Evolutionary conservation across 2,329 filamentous ascomycete genomes (phyloP).

Genomic region (Arthrobotrys sphaeroides): DNA sequence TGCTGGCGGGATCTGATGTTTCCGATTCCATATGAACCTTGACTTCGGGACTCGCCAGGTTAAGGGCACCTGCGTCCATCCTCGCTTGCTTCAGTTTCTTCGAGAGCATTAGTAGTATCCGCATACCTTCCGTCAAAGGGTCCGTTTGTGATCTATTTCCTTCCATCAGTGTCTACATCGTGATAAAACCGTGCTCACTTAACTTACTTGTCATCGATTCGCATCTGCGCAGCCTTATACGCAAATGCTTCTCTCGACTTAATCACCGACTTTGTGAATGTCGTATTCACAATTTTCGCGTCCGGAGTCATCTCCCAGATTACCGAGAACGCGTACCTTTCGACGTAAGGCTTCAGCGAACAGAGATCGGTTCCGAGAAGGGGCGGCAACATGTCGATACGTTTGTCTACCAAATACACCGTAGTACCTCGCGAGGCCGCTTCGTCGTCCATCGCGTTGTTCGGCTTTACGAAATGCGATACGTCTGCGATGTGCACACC

Average conservation of each 20-base stretch:
- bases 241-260: constrained; percentile 95
- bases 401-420: constrained; percentile 97
- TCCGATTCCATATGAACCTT: constrained; percentile 95
- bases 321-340: constrained; percentile 85
- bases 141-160: constrained; percentile 71
- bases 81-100: constrained; percentile 94
- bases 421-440: constrained; percentile 94
- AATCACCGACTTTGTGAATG: constrained; percentile 98
- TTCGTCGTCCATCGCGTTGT: constrained; percentile 96
- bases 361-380: constrained; percentile 95
- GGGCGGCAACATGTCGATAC: constrained; percentile 98
- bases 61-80: constrained; percentile 93
- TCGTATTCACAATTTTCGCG: constrained; percentile 83
- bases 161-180: background rate
- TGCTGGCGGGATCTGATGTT: constrained; percentile 92
- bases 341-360: constrained; percentile 96
- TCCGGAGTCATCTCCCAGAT: constrained; percentile 88
- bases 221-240: constrained; percentile 93
- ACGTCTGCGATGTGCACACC: constrained; percentile 99
- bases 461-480: constrained; percentile 97
- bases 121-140: constrained; percentile 88
- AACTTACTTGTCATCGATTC: constrained; percentile 82
- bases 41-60: constrained; percentile 96
- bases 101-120: constrained; percentile 83
- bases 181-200: background rate